phyloP scores from a whole-genome alignment of 163 green algal genomes.

The Chlamydomonas reinhardtii region DNA sequence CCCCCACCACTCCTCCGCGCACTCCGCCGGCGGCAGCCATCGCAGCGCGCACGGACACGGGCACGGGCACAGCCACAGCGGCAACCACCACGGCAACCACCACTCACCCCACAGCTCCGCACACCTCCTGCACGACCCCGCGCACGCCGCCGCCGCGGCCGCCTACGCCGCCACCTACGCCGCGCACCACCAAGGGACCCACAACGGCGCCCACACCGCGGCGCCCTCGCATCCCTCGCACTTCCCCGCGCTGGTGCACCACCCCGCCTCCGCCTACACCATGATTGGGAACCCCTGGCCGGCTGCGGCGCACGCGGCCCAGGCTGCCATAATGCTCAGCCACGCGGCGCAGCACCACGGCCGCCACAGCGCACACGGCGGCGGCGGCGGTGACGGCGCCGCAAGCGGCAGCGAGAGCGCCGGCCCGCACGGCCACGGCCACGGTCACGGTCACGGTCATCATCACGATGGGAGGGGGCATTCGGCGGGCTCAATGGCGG shows the following conservation, averaged over 20 bases:
- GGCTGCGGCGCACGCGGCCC: not conserved
- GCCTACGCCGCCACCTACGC: slow-evolving; percentile 6
- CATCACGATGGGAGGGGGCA: not conserved
- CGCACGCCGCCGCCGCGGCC: slow-evolving; percentile 12
- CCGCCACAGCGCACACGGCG: not conserved
- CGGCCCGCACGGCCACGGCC: not conserved
- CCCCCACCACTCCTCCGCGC: not conserved
- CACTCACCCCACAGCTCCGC: slow-evolving; percentile 9
- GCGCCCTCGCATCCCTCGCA: no score
- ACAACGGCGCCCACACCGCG: not conserved
- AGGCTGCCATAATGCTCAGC: not conserved
- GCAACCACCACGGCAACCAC: slow-evolving; percentile 14
- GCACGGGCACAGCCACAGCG: not conserved
- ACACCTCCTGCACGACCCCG: not conserved
- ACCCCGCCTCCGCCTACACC: slow-evolving; percentile 7
- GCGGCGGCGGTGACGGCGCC: no score
- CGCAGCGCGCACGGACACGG: not conserved
- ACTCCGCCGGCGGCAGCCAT: not conserved
- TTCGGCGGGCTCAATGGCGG: no score
- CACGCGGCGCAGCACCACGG: not conserved
- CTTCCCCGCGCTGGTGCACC: not conserved
- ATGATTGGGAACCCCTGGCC: slow-evolving; percentile 41
- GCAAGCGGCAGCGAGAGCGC: not conserved
- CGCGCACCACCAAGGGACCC: not conserved
- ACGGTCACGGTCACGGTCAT: no score